These are phyloP conservation scores for Oryza nivara DNA, from an alignment of 176 grass and related monocot species.

Conservation along the genomic window DNA sequence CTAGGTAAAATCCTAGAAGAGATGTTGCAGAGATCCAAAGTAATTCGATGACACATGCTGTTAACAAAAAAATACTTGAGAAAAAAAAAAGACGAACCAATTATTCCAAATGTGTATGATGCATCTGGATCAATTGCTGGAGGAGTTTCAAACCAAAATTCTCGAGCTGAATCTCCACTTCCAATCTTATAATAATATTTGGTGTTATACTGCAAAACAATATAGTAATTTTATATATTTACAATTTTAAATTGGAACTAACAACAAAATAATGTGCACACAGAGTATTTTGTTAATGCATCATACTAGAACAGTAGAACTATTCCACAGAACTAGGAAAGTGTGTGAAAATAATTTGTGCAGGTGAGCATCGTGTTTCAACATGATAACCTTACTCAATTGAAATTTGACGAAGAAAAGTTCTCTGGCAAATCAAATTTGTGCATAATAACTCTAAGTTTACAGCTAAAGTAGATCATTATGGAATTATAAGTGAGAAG, in stretches of 20 bases:
- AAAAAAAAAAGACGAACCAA: conserved; percentile 59
- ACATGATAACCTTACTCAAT: conserved; percentile 1
- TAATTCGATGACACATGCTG: not conserved
- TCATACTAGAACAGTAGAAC: not conserved
- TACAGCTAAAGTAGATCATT: not conserved
- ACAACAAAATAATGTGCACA: conserved; percentile 4
- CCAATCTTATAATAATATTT: conserved; percentile 98
- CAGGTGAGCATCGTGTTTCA: conserved; percentile 6
- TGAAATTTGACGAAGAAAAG: not conserved
- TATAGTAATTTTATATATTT: conserved; percentile 12
- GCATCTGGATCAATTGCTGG: conserved; percentile 82
- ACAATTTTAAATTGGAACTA: conserved; percentile 25
- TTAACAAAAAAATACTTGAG: conserved; percentile 13
- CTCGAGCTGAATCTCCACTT: conserved; percentile 62
- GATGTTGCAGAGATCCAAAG: conserved; percentile 2
- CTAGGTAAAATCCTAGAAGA: not conserved
- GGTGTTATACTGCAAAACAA: conserved; percentile 68
- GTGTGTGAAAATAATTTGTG: conserved; percentile 7
- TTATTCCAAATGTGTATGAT: conserved; percentile 86
- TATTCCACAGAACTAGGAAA: conserved; percentile 5
- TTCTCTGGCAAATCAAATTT: not conserved
- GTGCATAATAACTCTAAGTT: not conserved
- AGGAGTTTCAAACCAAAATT: conserved; percentile 96
- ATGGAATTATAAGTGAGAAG: not conserved
- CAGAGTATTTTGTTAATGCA: not conserved